Conservation (phyloP, 2,329 filamentous ascomycete genomes). For the Colletotrichum aenigma region DNA sequence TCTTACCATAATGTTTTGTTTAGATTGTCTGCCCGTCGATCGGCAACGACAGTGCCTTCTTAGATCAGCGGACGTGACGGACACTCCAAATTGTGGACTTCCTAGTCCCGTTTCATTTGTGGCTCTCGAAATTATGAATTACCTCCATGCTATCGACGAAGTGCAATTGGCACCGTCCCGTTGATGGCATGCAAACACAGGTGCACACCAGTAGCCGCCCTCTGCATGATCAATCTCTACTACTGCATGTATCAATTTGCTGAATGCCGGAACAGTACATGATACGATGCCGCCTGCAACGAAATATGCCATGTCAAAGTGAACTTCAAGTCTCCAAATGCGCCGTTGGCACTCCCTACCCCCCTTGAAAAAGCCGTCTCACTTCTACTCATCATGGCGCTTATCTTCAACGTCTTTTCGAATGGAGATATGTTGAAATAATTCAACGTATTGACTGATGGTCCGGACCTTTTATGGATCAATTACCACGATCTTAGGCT, state of each 20-base stretch:
- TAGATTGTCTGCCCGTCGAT: not conserved
- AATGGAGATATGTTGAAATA: accelerated
- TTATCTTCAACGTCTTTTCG: not conserved
- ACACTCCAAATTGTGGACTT: not conserved
- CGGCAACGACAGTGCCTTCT: not conserved
- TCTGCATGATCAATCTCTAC: not conserved
- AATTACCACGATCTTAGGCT: accelerated
- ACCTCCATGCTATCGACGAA: not conserved
- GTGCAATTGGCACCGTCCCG: not conserved
- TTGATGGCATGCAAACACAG: not conserved
- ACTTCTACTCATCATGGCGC: not conserved
- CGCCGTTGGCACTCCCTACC: too few species aligned
- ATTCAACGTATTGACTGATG: not conserved
- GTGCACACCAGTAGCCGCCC: not conserved
- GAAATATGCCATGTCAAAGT: not conserved
- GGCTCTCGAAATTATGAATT: not conserved
- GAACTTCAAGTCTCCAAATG: not conserved
- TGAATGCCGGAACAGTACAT: not conserved
- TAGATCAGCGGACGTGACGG: not conserved
- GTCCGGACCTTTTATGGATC: not conserved
- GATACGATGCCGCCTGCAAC: accelerated
- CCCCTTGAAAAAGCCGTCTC: too few species aligned
- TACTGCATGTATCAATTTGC: not conserved
- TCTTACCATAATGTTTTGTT: not conserved
- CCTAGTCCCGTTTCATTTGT: accelerated